Percentiles rank a stretch among this genome's conserved stretches.
Conservation (phyloP, 129 eudicot genomes). For the Flaveria trinervia region DNA sequence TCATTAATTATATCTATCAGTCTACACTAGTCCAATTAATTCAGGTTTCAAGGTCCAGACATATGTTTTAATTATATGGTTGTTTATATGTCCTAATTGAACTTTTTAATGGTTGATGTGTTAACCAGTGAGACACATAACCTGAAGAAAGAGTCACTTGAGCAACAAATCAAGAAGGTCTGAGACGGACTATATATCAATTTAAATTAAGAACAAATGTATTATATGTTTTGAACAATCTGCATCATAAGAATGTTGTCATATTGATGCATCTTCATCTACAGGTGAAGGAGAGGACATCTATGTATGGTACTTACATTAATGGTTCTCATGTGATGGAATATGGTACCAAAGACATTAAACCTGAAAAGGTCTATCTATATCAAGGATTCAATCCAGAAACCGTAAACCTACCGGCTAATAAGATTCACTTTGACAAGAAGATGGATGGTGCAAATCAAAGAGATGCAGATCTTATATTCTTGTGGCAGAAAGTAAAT, state of each 20-base stretch:
- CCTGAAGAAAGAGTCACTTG: constrained; percentile 31
- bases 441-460: constrained; percentile 58
- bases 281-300: constrained; percentile 79
- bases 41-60: background rate
- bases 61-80: too few species aligned
- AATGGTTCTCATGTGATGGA: constrained; percentile 92
- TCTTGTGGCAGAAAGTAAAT: constrained; percentile 60
- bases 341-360: constrained; percentile 65
- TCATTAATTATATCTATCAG: too few species aligned
- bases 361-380: constrained; percentile 60
- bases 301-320: constrained; percentile 60
- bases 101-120: background rate
- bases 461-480: constrained; percentile 68
- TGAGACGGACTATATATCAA: background rate
- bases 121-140: constrained; percentile 29
- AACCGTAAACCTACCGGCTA: constrained; percentile 57
- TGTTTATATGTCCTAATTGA: background rate
- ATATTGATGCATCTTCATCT: background rate
- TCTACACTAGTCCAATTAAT: too few species aligned
- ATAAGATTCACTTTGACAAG: constrained; percentile 24
- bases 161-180: constrained; percentile 32
- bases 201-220: too few species aligned
- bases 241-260: background rate
- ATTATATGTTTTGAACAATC: too few species aligned
- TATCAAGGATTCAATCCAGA: constrained; percentile 85